phyloP scores from a whole-genome alignment of 208 protist genomes.

The Endotrypanum monterogeii region DNA sequence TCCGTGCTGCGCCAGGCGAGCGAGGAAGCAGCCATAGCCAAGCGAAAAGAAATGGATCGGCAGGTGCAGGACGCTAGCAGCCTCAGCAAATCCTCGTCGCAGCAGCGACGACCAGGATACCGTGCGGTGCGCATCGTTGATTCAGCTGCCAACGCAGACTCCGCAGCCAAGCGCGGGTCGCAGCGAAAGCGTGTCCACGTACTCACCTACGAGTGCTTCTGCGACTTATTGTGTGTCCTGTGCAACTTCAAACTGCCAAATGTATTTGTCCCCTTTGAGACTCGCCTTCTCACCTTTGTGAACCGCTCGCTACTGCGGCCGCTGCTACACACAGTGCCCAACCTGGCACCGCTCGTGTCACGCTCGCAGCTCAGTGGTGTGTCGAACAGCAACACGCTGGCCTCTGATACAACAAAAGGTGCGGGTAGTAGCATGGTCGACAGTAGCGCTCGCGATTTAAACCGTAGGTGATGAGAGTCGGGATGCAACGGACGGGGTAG shows the following conservation, averaged over 20 bases:
- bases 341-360: conserved; percentile 36
- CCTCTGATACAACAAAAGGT: neutral
- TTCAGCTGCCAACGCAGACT: conserved; percentile 26
- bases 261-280: conserved; percentile 74
- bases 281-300: conserved; percentile 71
- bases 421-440: neutral
- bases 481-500: too few species aligned
- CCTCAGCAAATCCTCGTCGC: conserved; percentile 1
- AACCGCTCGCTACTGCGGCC: conserved; percentile 76
- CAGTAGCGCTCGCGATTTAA: neutral
- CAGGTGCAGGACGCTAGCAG: conserved; percentile 30
- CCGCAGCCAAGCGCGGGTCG: conserved; percentile 6
- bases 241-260: conserved; percentile 90
- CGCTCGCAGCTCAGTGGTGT: conserved; percentile 13
- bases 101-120: conserved; percentile 35
- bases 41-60: conserved; percentile 63
- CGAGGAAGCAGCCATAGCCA: conserved; percentile 52
- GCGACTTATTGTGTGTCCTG: conserved; percentile 82
- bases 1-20: conserved; percentile 48
- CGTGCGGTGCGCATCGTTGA: conserved; percentile 68
- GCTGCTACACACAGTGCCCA: conserved; percentile 64
- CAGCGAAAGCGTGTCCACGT: conserved; percentile 36
- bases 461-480: neutral
- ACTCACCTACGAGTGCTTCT: conserved; percentile 79
- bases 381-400: neutral